These are phyloP conservation scores for Paramecium caudatum DNA, from an alignment of 73 alveolate species.

Conservation along the genomic window DNA sequence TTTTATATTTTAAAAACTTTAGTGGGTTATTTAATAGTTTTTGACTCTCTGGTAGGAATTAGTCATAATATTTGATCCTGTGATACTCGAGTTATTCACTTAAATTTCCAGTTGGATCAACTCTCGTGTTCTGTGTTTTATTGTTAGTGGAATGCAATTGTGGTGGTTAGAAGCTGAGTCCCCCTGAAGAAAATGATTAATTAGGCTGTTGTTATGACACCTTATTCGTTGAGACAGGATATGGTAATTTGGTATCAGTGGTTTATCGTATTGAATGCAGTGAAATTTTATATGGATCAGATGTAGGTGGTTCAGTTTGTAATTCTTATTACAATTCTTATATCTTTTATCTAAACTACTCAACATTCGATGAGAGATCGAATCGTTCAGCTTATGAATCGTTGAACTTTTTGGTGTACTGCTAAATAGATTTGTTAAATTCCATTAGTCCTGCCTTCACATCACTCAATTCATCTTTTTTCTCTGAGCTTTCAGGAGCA, in stretches of 20 bases:
- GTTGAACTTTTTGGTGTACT: slow-evolving; percentile 11
- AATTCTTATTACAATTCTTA: slow-evolving; percentile 39
- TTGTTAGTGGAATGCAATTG: not conserved
- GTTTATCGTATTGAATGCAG: slow-evolving; percentile 44
- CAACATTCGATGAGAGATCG: not conserved
- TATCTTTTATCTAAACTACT: slow-evolving; percentile 41
- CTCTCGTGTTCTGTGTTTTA: not conserved
- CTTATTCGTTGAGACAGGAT: not conserved
- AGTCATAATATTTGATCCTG: not conserved
- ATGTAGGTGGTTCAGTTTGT: slow-evolving; percentile 38
- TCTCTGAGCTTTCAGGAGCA: slow-evolving; percentile 63
- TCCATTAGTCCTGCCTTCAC: slow-evolving; percentile 39
- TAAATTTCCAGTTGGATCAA: slow-evolving; percentile 7
- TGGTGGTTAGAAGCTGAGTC: slow-evolving; percentile 28
- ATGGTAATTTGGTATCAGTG: slow-evolving; percentile 26
- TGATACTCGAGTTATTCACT: not conserved
- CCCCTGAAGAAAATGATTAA: slow-evolving; percentile 26
- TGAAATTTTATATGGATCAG: slow-evolving; percentile 65
- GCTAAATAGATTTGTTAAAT: slow-evolving; percentile 5
- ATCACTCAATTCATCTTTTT: slow-evolving; percentile 63
- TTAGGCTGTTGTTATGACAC: not conserved
- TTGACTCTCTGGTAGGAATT: not conserved
- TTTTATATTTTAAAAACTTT: not conserved
- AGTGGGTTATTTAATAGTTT: not conserved
- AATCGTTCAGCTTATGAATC: slow-evolving; percentile 4